Conservation (phyloP, 371 early-diverging fungal species). For the Syncephalastrum racemosum region DNA sequence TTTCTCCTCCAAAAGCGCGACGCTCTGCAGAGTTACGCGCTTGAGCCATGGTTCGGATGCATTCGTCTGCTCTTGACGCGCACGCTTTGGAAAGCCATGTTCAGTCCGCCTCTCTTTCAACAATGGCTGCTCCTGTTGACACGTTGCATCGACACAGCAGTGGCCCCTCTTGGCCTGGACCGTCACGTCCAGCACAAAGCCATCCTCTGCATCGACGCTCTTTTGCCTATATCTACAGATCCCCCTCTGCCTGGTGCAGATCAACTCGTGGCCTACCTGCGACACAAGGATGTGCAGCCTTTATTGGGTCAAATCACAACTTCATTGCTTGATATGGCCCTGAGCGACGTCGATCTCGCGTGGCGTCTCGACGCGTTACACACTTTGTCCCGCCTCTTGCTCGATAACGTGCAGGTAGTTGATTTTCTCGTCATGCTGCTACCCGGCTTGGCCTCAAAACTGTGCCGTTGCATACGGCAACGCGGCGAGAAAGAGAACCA, state of each 20-base stretch:
- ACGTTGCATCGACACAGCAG: constrained; percentile 17
- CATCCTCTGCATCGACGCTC: constrained; percentile 34
- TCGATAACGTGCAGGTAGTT: constrained; percentile 30
- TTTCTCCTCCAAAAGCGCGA: too few species aligned
- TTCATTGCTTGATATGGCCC: constrained; percentile 32
- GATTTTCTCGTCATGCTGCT: constrained; percentile 38
- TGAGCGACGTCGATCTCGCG: constrained; percentile 27
- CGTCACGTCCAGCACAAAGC: constrained; percentile 30
- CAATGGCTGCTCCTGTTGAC: constrained; percentile 30
- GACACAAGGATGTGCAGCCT: constrained; percentile 7
- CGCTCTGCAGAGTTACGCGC: too few species aligned
- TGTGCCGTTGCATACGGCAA: constrained; percentile 37
- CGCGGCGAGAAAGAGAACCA: constrained; percentile 54
- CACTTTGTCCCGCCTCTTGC: constrained; percentile 26
- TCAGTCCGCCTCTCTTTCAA: constrained; percentile 19
- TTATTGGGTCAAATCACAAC: constrained; percentile 25
- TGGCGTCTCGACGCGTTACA: constrained; percentile 39
- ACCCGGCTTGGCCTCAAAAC: constrained; percentile 45
- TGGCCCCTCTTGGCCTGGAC: constrained; percentile 2
- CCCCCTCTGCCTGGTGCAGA: constrained; percentile 14
- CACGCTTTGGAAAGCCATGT: constrained; percentile 16
- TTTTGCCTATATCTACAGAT: constrained; percentile 25
- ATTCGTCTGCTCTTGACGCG: constrained; percentile 20
- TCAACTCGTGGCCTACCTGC: background rate
- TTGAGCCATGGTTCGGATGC: constrained; percentile 27